These are phyloP conservation scores for Telfairia occidentalis DNA, from an alignment of 331 rosid genomes.

Conservation along the genomic window DNA sequence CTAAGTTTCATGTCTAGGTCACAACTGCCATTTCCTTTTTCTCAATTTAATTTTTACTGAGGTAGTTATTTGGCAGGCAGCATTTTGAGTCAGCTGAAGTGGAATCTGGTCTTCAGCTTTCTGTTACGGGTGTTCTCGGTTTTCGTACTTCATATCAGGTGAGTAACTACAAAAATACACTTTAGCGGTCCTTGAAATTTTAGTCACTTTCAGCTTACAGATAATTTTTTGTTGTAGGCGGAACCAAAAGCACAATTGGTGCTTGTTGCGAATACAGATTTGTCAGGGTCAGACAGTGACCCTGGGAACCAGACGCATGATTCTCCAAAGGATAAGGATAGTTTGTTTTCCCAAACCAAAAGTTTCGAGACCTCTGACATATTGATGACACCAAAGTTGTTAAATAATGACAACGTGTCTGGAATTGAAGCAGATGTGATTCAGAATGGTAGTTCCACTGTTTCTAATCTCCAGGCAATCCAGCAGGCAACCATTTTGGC, in stretches of 20 bases:
- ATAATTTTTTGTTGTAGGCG: slow-evolving; percentile 33
- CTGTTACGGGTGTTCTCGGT: slow-evolving; percentile 88
- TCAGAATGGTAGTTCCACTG: slow-evolving; percentile 30
- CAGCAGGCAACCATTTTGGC: slow-evolving; percentile 82
- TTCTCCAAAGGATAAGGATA: slow-evolving; percentile 26
- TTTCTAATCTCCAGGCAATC: slow-evolving; percentile 37
- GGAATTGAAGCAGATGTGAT: slow-evolving; percentile 29
- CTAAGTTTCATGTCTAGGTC: not conserved
- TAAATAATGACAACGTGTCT: slow-evolving; percentile 27
- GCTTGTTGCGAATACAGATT: slow-evolving; percentile 49
- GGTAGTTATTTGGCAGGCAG: slow-evolving; percentile 34
- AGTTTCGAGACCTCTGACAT: slow-evolving; percentile 46
- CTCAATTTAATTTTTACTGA: slow-evolving; percentile 15
- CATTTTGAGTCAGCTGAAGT: slow-evolving; percentile 74
- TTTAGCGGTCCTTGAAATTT: slow-evolving; percentile 2
- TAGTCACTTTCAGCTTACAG: not conserved
- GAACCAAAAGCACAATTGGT: slow-evolving; percentile 95
- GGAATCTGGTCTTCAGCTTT: slow-evolving; percentile 79
- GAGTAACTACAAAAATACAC: slow-evolving; percentile 10
- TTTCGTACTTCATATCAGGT: slow-evolving; percentile 91
- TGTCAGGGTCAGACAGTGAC: slow-evolving; percentile 22
- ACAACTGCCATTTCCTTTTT: slow-evolving; percentile 12
- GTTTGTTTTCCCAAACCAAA: slow-evolving; percentile 19
- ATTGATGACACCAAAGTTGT: slow-evolving; percentile 53
- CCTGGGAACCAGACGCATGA: slow-evolving; percentile 21